Evolutionary conservation across 2,329 filamentous ascomycete species (phyloP), one percentile per base, ranked within the genome.

Genomic region (Paraphaeosphaeria minitans): DNA sequence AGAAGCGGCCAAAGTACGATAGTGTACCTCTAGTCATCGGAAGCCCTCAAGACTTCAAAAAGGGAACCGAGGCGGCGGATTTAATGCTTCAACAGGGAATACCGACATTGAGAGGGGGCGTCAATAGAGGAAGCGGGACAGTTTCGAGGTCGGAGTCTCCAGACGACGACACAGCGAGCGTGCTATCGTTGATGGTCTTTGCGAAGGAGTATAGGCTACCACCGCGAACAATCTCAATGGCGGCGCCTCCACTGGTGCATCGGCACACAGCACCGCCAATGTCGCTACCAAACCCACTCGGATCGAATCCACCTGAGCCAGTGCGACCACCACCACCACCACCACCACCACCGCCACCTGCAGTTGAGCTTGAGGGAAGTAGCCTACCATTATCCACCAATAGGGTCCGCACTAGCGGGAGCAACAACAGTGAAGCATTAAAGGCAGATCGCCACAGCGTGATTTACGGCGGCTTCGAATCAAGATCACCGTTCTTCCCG

Each of bases 231-330:
- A 31, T 2, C 10, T 29, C 37, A 27, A 24, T 12, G 22, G 35
- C 7, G 37, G 21, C 37, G 42, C 35, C 37, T 42, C 35, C 22
- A 1, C 29, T 42, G 24, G 31, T 24, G 22, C 37, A 41, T 42
- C 35, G 24, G n/a, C 37, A 53, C 24, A 53, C 39, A 27, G 39
- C 50, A 14, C 49, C 49, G 13, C 19, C 41, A n/a, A 27, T 29
- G 3, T 16, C 10, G 41, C 27, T 24, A 6, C 41, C 16, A 16
- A 27, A 46, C 21, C 51, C 51, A 9, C 51, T 53, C 5, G 37
- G n/a, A 24, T 22, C 12, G 19, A 45, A 53, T n/a, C 50, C 50
- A 22, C 50, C 50, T 16, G 33, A 53, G 16, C 50, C 50, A n/a
- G 27, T 24, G 33, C 50, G 27, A 24, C 4, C 22, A 33, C 37